Conservation (phyloP, 2,329 filamentous ascomycete species). For the Scedosporium boydii region DNA sequence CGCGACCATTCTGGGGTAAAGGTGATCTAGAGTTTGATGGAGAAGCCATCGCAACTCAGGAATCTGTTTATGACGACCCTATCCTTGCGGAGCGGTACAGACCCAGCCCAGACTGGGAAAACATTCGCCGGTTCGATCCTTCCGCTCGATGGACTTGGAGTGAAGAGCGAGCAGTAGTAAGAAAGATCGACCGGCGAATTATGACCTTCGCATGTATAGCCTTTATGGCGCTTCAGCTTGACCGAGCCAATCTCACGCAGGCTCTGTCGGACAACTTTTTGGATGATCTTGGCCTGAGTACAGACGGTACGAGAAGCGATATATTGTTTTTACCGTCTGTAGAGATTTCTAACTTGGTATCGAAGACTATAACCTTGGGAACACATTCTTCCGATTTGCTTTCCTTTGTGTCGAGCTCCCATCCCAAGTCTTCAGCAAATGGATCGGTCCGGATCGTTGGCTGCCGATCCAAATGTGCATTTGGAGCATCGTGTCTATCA, state of each 20-base stretch:
- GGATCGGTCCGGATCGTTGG: slow-evolving; percentile 48
- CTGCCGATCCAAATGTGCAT: slow-evolving; percentile 48
- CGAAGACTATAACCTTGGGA: slow-evolving; percentile 23
- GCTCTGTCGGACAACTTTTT: slow-evolving; percentile 21
- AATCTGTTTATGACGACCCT: slow-evolving; percentile 26
- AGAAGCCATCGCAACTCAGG: slow-evolving; percentile 26
- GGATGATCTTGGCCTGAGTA: slow-evolving; percentile 18
- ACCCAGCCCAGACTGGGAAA: slow-evolving; percentile 19
- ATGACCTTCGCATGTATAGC: slow-evolving; percentile 31
- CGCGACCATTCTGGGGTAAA: slow-evolving; percentile 21
- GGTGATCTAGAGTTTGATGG: slow-evolving; percentile 10
- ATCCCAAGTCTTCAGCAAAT: slow-evolving; percentile 50
- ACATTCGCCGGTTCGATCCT: slow-evolving; percentile 27
- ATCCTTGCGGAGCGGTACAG: slow-evolving; percentile 24
- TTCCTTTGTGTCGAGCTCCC: slow-evolving; percentile 35
- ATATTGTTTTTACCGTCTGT: background rate
- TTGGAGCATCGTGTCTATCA: slow-evolving; percentile 43
- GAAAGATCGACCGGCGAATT: slow-evolving; percentile 40
- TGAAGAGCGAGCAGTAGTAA: slow-evolving; percentile 21
- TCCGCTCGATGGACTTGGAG: slow-evolving; percentile 24
- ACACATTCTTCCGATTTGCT: slow-evolving; percentile 20
- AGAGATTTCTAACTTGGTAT: background rate
- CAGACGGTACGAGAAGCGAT: slow-evolving; percentile 11
- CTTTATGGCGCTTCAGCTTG: slow-evolving; percentile 22
- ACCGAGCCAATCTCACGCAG: slow-evolving; percentile 21